Conservation (phyloP, 148 eudicot species). For the Camellia lanceoleosa region DNA sequence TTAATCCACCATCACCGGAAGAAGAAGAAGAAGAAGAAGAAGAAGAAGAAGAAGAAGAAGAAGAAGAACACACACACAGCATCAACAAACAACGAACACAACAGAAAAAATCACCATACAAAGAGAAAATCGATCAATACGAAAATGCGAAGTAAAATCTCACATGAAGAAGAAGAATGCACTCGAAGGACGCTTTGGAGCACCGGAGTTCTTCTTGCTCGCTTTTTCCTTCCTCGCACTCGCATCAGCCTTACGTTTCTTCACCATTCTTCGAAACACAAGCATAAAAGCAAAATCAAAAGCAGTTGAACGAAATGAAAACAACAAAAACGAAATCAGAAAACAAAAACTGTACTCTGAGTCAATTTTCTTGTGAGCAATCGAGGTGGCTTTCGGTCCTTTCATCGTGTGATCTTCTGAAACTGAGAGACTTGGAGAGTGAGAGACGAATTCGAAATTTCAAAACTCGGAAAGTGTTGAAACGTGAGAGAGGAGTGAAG, state of each 20-base stretch:
- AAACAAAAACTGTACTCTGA: not conserved
- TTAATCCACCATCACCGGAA: not conserved
- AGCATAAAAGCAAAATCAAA: not conserved
- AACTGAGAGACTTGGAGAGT: not conserved
- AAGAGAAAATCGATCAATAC: not conserved
- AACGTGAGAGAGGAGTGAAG: not conserved
- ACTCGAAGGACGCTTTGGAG: constrained; percentile 35
- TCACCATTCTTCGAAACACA: constrained; percentile 14
- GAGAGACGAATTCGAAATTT: not conserved
- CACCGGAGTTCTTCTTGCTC: constrained; percentile 26
- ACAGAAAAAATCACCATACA: not conserved
- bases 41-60: no score
- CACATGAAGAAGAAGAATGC: constrained; percentile 39
- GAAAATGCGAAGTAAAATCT: not conserved
- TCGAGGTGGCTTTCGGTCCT: not conserved
- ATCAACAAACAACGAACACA: not conserved
- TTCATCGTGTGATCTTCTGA: constrained; percentile 17
- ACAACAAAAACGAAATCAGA: not conserved
- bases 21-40: not conserved
- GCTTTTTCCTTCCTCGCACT: constrained; percentile 14
- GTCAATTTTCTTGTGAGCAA: constrained; percentile 17
- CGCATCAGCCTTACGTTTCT: constrained; percentile 19
- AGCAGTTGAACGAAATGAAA: not conserved
- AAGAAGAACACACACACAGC: no score
- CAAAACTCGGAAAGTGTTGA: not conserved